These are phyloP conservation scores for Infundibulicybe gibba DNA, from an alignment of 768 basidiomycete genomes.

Conservation along the genomic window DNA sequence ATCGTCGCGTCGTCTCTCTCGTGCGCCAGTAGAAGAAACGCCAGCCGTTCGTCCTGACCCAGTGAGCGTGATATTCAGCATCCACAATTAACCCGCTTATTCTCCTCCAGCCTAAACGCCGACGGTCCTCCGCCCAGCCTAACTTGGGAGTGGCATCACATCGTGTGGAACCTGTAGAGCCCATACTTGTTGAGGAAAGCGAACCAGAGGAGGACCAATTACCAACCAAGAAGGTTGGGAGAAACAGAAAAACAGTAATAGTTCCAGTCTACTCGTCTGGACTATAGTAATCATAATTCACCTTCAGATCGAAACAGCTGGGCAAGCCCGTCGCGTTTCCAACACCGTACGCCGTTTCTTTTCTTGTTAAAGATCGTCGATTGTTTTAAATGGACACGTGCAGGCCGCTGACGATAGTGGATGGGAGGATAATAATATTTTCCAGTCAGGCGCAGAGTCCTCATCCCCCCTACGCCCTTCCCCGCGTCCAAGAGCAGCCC, in stretches of 20 bases:
- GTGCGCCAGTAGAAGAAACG: constrained; percentile 43
- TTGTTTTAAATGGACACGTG: not conserved
- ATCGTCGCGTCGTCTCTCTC: constrained; percentile 64
- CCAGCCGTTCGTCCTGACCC: constrained; percentile 47
- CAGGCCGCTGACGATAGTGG: constrained; percentile 62
- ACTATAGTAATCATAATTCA: constrained; percentile 3
- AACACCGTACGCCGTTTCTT: constrained; percentile 29
- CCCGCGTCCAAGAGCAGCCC: constrained; percentile 41
- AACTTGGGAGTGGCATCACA: constrained; percentile 47
- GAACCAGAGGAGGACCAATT: constrained; percentile 69
- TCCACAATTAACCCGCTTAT: constrained; percentile 6
- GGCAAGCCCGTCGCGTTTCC: constrained; percentile 53
- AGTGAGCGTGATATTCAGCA: constrained; percentile 33
- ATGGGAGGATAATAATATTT: constrained; percentile 90
- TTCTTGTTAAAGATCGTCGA: constrained; percentile 1
- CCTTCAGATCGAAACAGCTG: constrained; percentile 43
- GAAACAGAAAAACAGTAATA: constrained; percentile 56
- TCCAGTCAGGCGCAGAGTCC: constrained; percentile 88
- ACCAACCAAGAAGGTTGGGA: constrained; percentile 56
- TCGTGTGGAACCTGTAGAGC: constrained; percentile 32
- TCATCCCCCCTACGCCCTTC: constrained; percentile 72
- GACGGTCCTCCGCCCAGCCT: constrained; percentile 78
- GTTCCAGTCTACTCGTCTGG: constrained; percentile 1
- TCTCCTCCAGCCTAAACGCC: constrained; percentile 61
- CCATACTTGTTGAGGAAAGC: constrained; percentile 64